These are phyloP conservation scores for Microglena sp. DNA, from an alignment of 139 green algal genomes.

Conservation along the genomic window DNA sequence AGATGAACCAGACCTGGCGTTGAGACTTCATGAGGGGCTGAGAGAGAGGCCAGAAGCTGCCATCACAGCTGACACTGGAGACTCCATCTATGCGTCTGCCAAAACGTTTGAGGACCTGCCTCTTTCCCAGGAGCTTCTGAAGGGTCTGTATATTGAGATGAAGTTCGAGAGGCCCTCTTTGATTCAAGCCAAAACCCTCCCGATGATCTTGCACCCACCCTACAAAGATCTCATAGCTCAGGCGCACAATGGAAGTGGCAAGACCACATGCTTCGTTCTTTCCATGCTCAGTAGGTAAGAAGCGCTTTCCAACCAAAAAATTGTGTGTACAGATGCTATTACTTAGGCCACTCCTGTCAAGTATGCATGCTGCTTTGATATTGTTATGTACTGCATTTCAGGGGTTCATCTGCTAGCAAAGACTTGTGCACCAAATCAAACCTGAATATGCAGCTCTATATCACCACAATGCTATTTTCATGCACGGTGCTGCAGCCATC, in stretches of 20 bases:
- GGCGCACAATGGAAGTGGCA: conserved; percentile 96
- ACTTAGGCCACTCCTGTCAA: too few relatives aligned
- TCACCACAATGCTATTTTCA: too few relatives aligned
- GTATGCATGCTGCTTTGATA: too few relatives aligned
- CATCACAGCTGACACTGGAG: conserved; percentile 19
- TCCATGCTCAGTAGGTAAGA: conserved; percentile 78
- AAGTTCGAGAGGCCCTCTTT: conserved; percentile 89
- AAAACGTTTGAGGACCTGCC: conserved; percentile 4
- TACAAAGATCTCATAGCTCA: conserved; percentile 82
- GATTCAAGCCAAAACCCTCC: conserved; percentile 84
- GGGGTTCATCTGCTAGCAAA: too few relatives aligned
- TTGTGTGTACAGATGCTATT: too few relatives aligned
- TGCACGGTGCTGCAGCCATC: too few relatives aligned
- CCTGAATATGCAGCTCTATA: too few relatives aligned
- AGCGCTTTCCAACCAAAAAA: too few relatives aligned
- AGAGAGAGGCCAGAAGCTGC: conserved; percentile 22
- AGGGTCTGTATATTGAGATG: conserved; percentile 95
- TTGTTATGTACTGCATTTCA: neutral
- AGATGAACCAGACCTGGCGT: conserved; percentile 52
- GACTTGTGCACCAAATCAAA: too few relatives aligned
- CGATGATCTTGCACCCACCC: conserved; percentile 72
- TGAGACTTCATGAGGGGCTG: conserved; percentile 35
- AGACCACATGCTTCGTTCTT: conserved; percentile 98
- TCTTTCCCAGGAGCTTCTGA: neutral
- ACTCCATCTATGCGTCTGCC: conserved; percentile 11